Evolutionary conservation across 1,284 basidiomycete genomes (phyloP).

Genomic region (Butyriboletus regius): DNA sequence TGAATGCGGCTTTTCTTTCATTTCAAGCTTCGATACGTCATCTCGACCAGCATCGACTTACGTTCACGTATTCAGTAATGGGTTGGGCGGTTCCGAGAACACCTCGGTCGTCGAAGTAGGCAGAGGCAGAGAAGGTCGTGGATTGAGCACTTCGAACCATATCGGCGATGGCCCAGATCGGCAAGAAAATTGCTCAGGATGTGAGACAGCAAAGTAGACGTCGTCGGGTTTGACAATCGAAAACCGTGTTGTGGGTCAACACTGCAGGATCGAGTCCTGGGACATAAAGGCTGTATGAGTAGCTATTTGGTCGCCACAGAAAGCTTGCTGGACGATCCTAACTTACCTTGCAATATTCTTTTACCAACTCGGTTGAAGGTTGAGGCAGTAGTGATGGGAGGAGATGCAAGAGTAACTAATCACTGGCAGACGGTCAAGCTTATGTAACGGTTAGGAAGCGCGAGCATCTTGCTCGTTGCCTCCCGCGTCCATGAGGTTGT

Average conservation of each 20-base stretch:
- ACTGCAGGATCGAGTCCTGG: not conserved
- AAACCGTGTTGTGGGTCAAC: not conserved
- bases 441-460: slow-evolving; percentile 10
- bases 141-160: slow-evolving; percentile 45
- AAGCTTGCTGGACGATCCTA: no score
- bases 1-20: slow-evolving; percentile 60
- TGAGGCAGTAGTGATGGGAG: not conserved
- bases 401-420: no score
- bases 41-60: slow-evolving; percentile 39
- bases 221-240: not conserved
- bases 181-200: not conserved
- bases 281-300: not conserved
- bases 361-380: not conserved
- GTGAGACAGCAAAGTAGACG: not conserved
- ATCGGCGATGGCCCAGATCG: not conserved
- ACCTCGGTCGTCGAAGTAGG: slow-evolving; percentile 69
- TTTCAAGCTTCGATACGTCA: slow-evolving; percentile 9
- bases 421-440: no score
- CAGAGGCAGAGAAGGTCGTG: slow-evolving; percentile 59
- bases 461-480: not conserved
- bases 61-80: slow-evolving; percentile 66
- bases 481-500: slow-evolving; percentile 6
- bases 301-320: no score
- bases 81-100: slow-evolving; percentile 60
- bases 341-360: not conserved